Percentiles rank a stretch among this genome's conserved stretches.
Conservation (phyloP, 805 yeast species). For the Hanseniaspora hatyaiensis region DNA sequence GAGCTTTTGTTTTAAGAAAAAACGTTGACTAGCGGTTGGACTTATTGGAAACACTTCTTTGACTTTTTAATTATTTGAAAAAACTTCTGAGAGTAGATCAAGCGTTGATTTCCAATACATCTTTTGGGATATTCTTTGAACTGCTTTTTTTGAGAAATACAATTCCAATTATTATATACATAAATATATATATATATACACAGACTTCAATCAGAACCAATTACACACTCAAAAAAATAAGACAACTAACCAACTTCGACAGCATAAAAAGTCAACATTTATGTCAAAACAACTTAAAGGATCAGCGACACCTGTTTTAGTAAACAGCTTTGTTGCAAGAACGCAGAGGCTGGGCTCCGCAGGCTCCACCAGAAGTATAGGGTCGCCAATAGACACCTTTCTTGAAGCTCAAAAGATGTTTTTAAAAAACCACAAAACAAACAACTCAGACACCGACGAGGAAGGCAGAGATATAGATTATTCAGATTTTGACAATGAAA, state of each 20-base stretch:
- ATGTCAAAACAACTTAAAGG: constrained; percentile 6
- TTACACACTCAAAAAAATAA: background rate
- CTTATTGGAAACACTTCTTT: too few species aligned
- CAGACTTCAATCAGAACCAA: background rate
- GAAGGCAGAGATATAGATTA: background rate
- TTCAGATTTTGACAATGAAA: background rate
- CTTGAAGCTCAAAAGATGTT: constrained; percentile 3
- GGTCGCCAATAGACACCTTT: constrained; percentile 13
- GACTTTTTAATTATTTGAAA: too few species aligned
- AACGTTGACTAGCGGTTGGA: too few species aligned
- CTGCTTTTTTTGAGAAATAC: too few species aligned
- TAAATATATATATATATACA: too few species aligned
- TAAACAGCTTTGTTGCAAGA: constrained; percentile 3
- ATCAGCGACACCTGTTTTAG: background rate
- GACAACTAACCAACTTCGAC: too few species aligned
- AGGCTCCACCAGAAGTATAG: constrained; percentile 4
- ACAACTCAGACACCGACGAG: background rate
- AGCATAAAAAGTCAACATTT: too few species aligned
- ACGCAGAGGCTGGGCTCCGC: constrained; percentile 6
- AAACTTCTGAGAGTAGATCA: too few species aligned
- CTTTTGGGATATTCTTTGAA: too few species aligned
- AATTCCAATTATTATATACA: too few species aligned
- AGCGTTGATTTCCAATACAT: too few species aligned
- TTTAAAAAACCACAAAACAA: background rate
- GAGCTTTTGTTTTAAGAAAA: too few species aligned